Evolutionary conservation across 164 flowering plant genomes (phyloP), one percentile per base, ranked within the genome.

Genomic region (Santalum album): DNA sequence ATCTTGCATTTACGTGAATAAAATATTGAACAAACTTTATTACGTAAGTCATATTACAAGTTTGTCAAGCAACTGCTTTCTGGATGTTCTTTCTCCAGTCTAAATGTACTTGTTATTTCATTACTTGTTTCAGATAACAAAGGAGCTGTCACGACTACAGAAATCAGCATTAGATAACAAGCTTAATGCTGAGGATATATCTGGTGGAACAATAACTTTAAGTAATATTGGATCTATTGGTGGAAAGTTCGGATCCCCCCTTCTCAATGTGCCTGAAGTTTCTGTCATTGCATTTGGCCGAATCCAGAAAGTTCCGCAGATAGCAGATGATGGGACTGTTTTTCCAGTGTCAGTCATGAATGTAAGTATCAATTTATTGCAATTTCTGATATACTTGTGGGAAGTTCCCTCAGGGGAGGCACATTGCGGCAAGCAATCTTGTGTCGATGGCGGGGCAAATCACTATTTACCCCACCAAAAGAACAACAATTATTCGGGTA

Each of bases 141-240:
- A 76, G 69, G 96, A 92, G 60, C 70, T 89, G 22, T 76, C 95
- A 51, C 76, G 90, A 48, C 69, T 92, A 47, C 97, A 85, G 67
- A 46, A 72, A 38, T 51, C 74, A 65, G 97, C 97, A 43, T 45
- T 54, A 51, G 78, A 70, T 22, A 92, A 89, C 75, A 89, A 85
- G 77, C 90, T 92, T 36, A 67, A 63, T 61, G 72, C 85, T 12
- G 85, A 66, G 49, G 97, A 89, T 75, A 67, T 89, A 58, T 67
- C 83, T 44, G 95, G 84, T 57, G 97, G 99, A 61, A 89, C 99
- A 16, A 85, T 87, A 62, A 84, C 96, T 49, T 27, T 92, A 51
- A 89, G 97, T 76, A 92, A 92, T 67, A 89, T 92, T 29, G 99
- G 99, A 60, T 79, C 97, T 46, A 85, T 92, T 55, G 99, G 99